A percentile compares a stretch with the other conserved stretches of the same genome.
phyloP scores from a whole-genome alignment of 2,329 filamentous ascomycete genomes.

The Graphilbum ipis-grandicollis region DNA sequence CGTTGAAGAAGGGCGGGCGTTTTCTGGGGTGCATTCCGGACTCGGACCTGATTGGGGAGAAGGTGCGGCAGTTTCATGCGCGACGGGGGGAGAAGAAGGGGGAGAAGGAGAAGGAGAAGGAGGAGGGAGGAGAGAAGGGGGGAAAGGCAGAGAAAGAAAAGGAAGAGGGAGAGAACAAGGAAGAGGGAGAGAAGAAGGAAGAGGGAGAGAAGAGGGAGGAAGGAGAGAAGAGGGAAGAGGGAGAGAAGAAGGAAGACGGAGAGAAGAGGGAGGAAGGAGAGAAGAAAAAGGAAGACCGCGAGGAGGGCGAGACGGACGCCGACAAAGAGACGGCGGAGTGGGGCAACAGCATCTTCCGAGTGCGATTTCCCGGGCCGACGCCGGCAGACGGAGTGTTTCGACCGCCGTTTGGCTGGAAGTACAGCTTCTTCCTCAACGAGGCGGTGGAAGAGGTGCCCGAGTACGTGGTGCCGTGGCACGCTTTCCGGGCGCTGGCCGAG shows the following conservation, averaged over 20 bases:
- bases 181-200: slow-evolving; percentile 15
- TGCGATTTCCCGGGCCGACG: slow-evolving; percentile 70
- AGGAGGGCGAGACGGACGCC: slow-evolving; percentile 28
- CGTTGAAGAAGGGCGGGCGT: slow-evolving; percentile 81
- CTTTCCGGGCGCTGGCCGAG: slow-evolving; percentile 85
- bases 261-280: slow-evolving; percentile 13
- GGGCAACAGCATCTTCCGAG: slow-evolving; percentile 86
- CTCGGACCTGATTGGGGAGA: slow-evolving; percentile 70
- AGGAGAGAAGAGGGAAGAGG: slow-evolving; percentile 18
- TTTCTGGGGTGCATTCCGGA: slow-evolving; percentile 97
- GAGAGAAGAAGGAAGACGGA: slow-evolving; percentile 16
- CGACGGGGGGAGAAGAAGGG: slow-evolving; percentile 20
- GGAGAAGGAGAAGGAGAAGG: slow-evolving; percentile 15
- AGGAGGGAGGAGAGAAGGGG: slow-evolving; percentile 18
- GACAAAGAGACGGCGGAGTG: slow-evolving; percentile 63
- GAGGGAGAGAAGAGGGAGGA: slow-evolving; percentile 31
- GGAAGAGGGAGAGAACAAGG: slow-evolving; percentile 20
- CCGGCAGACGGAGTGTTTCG: slow-evolving; percentile 81
- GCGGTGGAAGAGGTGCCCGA: slow-evolving; percentile 93
- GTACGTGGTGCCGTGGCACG: slow-evolving; percentile 96
- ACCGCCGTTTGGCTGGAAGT: slow-evolving; percentile 93
- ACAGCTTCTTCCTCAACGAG: slow-evolving; percentile 90
- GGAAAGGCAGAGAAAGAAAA: slow-evolving; percentile 18
- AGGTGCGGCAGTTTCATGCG: slow-evolving; percentile 58
- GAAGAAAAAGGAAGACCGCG: slow-evolving; percentile 15